Evolutionary conservation across 106 monocot species (phyloP), one percentile per base, ranked within the genome.

Genomic region (Ottelia alismoides): DNA sequence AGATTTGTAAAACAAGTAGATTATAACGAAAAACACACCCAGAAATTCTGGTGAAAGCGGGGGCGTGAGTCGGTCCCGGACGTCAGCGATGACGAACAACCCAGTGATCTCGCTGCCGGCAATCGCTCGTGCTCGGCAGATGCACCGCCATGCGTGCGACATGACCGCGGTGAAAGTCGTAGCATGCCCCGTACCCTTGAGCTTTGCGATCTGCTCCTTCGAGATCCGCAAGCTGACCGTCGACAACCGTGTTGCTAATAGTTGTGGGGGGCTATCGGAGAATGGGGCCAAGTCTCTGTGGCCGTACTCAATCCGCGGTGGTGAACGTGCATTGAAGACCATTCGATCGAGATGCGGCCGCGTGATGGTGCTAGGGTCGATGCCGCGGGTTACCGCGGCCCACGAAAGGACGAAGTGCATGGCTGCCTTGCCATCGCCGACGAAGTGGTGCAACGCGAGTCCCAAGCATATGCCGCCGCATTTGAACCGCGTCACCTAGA

Each of bases 401-500:
- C 84, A 84, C 2, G 73, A 30, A 24, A 80, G 68, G 18, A 75
- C 53, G 62, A 89, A 80, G 22, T 74, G 51, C 24, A 72, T 31
- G 2, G 77, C 68, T 47, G 53, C 61, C 19, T 71, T 47, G 9
- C 76, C 89, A 57, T 89, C 89, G 0, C 61, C 68, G 0, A 68
- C 68, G 0, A 60, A 22, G 67, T 89, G 89, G 53, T 84, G 74
- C 0, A 66, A 18, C 2, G 71, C 68, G 0, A 53, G 22, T 45
- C 89, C 84, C 0, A 89, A 44, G 26, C 53, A 71, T 2, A 80
- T 77, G 2, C 77, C 77, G 1, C 89, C 89, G 27, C 80, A 80
- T 24, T 47, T 62, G 68, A 89, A 74, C 58, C 66, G 72, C 2
- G 84, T 89, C 4, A 84, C 28, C 88, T 89, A 70, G n/a, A n/a